Conservation (phyloP, 2,329 filamentous ascomycete genomes). For the Atkinsonella hypoxylon region DNA sequence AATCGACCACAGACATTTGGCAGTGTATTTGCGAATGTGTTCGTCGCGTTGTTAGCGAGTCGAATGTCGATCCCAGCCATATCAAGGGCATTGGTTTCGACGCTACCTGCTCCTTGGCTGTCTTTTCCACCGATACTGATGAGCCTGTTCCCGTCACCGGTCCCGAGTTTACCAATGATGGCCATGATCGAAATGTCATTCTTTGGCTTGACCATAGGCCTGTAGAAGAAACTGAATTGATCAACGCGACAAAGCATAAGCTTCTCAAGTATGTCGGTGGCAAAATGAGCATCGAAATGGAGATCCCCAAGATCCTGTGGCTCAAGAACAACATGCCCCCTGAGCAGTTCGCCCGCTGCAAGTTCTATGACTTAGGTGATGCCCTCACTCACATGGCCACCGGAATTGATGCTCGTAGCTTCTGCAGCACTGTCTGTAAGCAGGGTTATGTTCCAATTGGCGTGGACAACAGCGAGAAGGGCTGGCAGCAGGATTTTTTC, state of each 20-base stretch:
- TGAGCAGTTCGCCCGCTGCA: conserved; percentile 82
- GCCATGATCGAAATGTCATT: conserved; percentile 86
- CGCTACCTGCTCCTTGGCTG: conserved; percentile 92
- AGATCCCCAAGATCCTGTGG: conserved; percentile 97
- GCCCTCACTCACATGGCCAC: conserved; percentile 91
- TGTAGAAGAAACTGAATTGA: conserved; percentile 78
- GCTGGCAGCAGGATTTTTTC: conserved; percentile 95
- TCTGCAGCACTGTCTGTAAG: conserved; percentile 94
- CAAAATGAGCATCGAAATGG: conserved; percentile 99
- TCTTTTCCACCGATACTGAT: conserved; percentile 81
- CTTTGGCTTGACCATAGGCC: conserved; percentile 96
- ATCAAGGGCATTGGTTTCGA: conserved; percentile 94
- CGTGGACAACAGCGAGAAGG: conserved; percentile 92
- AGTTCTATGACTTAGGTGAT: conserved; percentile 92
- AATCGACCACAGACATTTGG: conserved; percentile 98
- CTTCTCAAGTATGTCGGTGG: conserved; percentile 92
- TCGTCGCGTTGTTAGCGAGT: conserved; percentile 68
- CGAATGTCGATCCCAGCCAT: conserved; percentile 60
- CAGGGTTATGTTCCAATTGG: conserved; percentile 95
- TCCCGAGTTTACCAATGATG: conserved; percentile 63
- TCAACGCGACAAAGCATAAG: conserved; percentile 88
- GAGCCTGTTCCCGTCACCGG: conserved; percentile 86
- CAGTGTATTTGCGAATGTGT: conserved; percentile 84
- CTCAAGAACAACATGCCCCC: conserved; percentile 96
- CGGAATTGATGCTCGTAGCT: conserved; percentile 81